A percentile compares a stretch with the other conserved stretches of the same genome.
phyloP scores from a whole-genome alignment of 2,329 filamentous ascomycete species.

The Didymella sp. region DNA sequence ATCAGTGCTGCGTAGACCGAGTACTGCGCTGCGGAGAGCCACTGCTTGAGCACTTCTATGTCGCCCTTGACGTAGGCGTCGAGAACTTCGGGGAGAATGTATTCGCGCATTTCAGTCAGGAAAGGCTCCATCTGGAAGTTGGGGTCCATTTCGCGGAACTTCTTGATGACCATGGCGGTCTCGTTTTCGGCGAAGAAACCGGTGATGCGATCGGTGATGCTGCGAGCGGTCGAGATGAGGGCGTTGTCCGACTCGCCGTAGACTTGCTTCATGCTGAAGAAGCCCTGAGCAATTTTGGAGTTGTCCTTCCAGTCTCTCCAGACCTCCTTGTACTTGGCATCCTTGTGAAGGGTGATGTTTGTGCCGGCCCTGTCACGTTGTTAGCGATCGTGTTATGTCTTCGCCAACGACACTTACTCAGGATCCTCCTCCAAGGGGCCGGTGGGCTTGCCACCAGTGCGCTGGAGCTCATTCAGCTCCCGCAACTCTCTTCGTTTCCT shows the following conservation, averaged over 20 bases:
- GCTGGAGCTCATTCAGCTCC: conserved; percentile 66
- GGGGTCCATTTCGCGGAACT: conserved; percentile 95
- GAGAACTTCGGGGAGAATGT: conserved; percentile 94
- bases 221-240: conserved; percentile 87
- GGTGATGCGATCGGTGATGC: conserved; percentile 89
- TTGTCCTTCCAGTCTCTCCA: conserved; percentile 95
- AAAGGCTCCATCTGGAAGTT: conserved; percentile 95
- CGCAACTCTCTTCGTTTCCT: conserved; percentile 76
- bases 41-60: conserved; percentile 85
- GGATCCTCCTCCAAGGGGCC: conserved; percentile 82
- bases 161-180: conserved; percentile 96
- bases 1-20: conserved; percentile 96
- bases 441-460: conserved; percentile 53
- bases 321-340: conserved; percentile 97
- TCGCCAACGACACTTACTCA: too few relatives aligned
- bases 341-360: conserved; percentile 94
- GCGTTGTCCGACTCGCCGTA: conserved; percentile 99
- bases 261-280: conserved; percentile 83
- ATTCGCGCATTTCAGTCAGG: conserved; percentile 93
- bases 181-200: conserved; percentile 99
- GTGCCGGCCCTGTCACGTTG: conserved; percentile 76
- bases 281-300: conserved; percentile 83
- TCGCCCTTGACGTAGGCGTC: conserved; percentile 99
- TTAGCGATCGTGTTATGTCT: conserved; percentile 24
- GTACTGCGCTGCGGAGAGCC: conserved; percentile 95